Evolutionary conservation across 106 monocot species (phyloP).

Genomic region (Vanilla planifolia): DNA sequence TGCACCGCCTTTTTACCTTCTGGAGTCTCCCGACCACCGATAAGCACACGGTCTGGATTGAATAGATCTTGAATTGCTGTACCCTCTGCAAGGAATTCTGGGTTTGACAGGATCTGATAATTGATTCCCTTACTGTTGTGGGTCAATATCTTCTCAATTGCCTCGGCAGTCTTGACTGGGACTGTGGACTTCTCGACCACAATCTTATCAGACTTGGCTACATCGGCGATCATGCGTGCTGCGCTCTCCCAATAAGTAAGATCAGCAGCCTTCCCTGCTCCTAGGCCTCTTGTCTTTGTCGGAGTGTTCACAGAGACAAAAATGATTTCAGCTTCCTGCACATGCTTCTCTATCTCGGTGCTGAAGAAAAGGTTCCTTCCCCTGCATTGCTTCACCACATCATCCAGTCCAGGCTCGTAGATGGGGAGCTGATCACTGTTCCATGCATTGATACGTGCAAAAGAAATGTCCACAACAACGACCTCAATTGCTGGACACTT

Average conservation of each 20-base stretch:
- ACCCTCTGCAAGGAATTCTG: conserved; percentile 43
- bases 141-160: conserved; percentile 23
- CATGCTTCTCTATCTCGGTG: conserved; percentile 19
- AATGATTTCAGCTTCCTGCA: conserved; percentile 21
- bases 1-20: conserved; percentile 30
- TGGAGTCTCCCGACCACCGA: conserved; percentile 44
- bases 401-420: conserved; percentile 25
- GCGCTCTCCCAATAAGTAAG: conserved; percentile 29
- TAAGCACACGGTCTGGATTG: conserved; percentile 29
- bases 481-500: conserved; percentile 19
- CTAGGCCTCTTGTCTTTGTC: conserved; percentile 19
- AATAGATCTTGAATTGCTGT: conserved; percentile 42
- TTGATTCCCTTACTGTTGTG: conserved; percentile 43
- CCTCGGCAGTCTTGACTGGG: conserved; percentile 23
- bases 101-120: conserved; percentile 53
- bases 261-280: conserved; percentile 23
- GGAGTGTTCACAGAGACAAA: conserved; percentile 29
- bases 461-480: conserved; percentile 21
- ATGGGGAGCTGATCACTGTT: conserved; percentile 25
- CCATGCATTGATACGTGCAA: conserved; percentile 18
- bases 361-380: conserved; percentile 26
- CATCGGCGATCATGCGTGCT: conserved; percentile 25
- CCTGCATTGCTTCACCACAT: conserved; percentile 20
- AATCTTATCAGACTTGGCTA: conserved; percentile 22
- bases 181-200: conserved; percentile 28